phyloP scores from a whole-genome alignment of 2,329 filamentous ascomycete genomes.

The Pseudonectria buxi region DNA sequence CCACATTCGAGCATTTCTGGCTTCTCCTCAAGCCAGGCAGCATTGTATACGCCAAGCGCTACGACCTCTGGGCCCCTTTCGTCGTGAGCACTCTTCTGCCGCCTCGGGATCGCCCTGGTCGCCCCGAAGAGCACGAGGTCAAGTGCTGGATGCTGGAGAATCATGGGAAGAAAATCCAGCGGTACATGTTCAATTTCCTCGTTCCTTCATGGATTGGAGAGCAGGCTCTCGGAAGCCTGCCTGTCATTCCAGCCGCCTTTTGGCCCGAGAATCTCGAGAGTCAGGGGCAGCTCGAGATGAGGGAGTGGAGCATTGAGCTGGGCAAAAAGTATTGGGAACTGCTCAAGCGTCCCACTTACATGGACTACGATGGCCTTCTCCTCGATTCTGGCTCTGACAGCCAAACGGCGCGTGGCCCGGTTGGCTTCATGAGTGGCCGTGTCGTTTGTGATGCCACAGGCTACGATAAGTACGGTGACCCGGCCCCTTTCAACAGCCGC shows the following conservation, averaged over 20 bases:
- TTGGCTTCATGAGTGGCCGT: constrained; percentile 32
- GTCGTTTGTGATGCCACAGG: constrained; percentile 39
- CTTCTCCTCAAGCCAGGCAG: constrained; percentile 39
- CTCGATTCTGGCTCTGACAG: constrained; percentile 24
- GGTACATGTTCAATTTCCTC: constrained; percentile 31
- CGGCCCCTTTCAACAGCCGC: constrained; percentile 14
- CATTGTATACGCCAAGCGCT: constrained; percentile 35
- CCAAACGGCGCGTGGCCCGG: constrained; percentile 22
- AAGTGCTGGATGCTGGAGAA: constrained; percentile 37
- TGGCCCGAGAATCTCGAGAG: constrained; percentile 31
- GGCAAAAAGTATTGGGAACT: constrained; percentile 43
- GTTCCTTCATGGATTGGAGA: constrained; percentile 37
- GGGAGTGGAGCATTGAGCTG: constrained; percentile 32
- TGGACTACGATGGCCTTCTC: constrained; percentile 38
- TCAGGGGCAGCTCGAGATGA: constrained; percentile 26
- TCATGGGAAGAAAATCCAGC: constrained; percentile 25
- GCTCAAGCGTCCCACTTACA: constrained; percentile 38
- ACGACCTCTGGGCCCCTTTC: constrained; percentile 35
- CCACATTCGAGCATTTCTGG: constrained; percentile 41
- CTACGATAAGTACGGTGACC: constrained; percentile 28
- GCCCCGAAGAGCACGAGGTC: constrained; percentile 25
- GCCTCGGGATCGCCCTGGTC: no score
- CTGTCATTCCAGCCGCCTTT: constrained; percentile 36
- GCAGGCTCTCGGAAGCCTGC: constrained; percentile 34
- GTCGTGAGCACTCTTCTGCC: constrained; percentile 37